Evolutionary conservation across 2,329 filamentous ascomycete species (phyloP).

Genomic region (Hypoxylon sp.): DNA sequence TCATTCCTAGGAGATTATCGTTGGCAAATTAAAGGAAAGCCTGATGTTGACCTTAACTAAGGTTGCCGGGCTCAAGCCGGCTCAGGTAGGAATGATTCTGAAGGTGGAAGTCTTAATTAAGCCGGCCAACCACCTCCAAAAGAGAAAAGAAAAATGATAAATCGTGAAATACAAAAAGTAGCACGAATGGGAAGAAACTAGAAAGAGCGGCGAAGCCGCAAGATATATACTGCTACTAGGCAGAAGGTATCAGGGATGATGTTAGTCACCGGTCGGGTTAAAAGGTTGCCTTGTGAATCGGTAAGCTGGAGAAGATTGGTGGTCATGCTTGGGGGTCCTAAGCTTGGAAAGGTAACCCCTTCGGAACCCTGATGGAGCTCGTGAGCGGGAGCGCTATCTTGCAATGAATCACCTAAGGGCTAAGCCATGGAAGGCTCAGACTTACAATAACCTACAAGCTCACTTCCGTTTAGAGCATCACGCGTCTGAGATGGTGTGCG

Average conservation of each 20-base stretch:
- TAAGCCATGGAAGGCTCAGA: slow-evolving; percentile 43
- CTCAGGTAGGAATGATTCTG: slow-evolving; percentile 43
- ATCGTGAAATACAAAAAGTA: slow-evolving; percentile 45
- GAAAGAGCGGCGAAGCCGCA: slow-evolving; percentile 36
- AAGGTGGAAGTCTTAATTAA: slow-evolving; percentile 40
- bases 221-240: slow-evolving; percentile 52
- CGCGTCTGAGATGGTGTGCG: slow-evolving; percentile 51
- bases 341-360: slow-evolving; percentile 43
- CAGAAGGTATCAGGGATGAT: slow-evolving; percentile 46
- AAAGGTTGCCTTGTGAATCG: slow-evolving; percentile 55
- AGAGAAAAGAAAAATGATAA: slow-evolving; percentile 45
- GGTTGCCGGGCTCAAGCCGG: slow-evolving; percentile 50
- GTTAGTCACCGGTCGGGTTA: slow-evolving; percentile 55
- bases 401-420: slow-evolving; percentile 44
- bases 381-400: slow-evolving; percentile 43
- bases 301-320: slow-evolving; percentile 47
- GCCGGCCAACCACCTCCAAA: slow-evolving; percentile 41
- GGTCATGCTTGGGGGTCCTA: slow-evolving; percentile 50
- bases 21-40: slow-evolving; percentile 32
- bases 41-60: slow-evolving; percentile 41
- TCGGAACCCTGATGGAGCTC: slow-evolving; percentile 45
- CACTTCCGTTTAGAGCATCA: slow-evolving; percentile 46
- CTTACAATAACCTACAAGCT: slow-evolving; percentile 42
- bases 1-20: slow-evolving; percentile 39
- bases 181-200: slow-evolving; percentile 35